Evolutionary conservation across 768 basidiomycete species (phyloP), one percentile per base, ranked within the genome.

Genomic region (Thelephora ganbajun): DNA sequence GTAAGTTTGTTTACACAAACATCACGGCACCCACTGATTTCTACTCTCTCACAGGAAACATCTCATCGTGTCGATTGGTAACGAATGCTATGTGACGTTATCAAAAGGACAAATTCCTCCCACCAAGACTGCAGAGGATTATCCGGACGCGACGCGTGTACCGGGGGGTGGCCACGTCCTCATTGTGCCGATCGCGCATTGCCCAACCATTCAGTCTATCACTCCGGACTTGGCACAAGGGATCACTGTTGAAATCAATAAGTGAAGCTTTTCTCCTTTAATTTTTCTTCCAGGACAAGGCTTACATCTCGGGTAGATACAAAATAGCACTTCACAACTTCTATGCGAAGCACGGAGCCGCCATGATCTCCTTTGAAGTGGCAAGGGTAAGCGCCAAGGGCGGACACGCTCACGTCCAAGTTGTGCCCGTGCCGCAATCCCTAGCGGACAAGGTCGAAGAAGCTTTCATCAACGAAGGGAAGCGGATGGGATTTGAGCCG

Each of bases 101-200:
- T 87, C 96, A 0, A 98, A 96, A 61, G 96, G 96, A 2, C 91
- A 94, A 61, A 81, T 98, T 37, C 74, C 89, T 39, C 86, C 88
- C 14, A 93, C 91, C 5, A 79, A 80, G 41, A 71, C 76, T 22
- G 62, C 69, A 2, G 63, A 66, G 14, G 67, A 71, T 35, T 64
- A 69, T 54, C 63, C 53, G 35, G 57, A 60, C n/a, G 55, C 58
- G 6, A 50, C 63, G 11, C 48, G 54, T 50, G 83, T 98, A 18
- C 96, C 96, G 1, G 96, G 96, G 16, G 96, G 96, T 18, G 96
- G 96, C 0, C 96, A 99, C 60, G 82, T 94, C 34, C 74, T 99
- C 35, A 84, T 98, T 48, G 83, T 97, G 22, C 89, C 90, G 12
- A 90, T 99, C 57, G 79, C 86, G 0, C 96, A 99, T 63, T 90